phyloP scores from a whole-genome alignment of 495 filamentous ascomycete genomes.

The Talaromyces nanjingensis region DNA sequence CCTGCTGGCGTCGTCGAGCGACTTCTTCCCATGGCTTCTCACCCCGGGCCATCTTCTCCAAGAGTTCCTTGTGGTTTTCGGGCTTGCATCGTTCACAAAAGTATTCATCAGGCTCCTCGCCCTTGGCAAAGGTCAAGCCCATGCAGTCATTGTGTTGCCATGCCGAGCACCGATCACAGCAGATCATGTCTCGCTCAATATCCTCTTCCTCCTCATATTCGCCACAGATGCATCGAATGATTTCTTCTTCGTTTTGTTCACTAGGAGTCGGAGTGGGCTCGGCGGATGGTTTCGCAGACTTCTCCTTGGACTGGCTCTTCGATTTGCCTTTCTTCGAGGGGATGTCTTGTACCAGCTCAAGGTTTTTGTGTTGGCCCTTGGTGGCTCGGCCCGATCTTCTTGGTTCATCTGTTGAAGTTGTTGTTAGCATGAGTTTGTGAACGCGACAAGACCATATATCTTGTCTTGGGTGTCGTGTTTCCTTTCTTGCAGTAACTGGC shows the following conservation, averaged over 20 bases:
- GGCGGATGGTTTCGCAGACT: slow-evolving; percentile 37
- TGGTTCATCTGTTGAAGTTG: slow-evolving; percentile 59
- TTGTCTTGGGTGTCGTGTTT: not conserved
- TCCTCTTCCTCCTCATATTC: slow-evolving; percentile 77
- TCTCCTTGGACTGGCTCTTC: slow-evolving; percentile 52
- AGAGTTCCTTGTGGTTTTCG: slow-evolving; percentile 66
- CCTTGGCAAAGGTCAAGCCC: slow-evolving; percentile 69
- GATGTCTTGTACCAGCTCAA: slow-evolving; percentile 58
- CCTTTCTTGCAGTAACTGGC: not conserved
- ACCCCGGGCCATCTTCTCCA: slow-evolving; percentile 66
- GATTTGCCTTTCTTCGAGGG: slow-evolving; percentile 52
- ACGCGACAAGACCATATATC: not conserved
- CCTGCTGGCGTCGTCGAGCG: slow-evolving; percentile 43
- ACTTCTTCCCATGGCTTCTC: slow-evolving; percentile 82
- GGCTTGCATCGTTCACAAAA: slow-evolving; percentile 87
- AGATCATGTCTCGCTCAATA: slow-evolving; percentile 76
- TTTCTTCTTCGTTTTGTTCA: slow-evolving; percentile 61
- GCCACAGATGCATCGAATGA: slow-evolving; percentile 92
- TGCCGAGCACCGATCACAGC: slow-evolving; percentile 80
- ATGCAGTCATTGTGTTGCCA: slow-evolving; percentile 99
- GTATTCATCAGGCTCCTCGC: slow-evolving; percentile 71
- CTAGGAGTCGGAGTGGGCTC: slow-evolving; percentile 47
- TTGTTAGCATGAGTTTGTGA: slow-evolving; percentile 24
- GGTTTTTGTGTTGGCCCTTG: slow-evolving; percentile 90
- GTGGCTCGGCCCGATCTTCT: slow-evolving; percentile 91